Conservation (phyloP, 495 filamentous ascomycete genomes). For the Penicillium pancosmium region DNA sequence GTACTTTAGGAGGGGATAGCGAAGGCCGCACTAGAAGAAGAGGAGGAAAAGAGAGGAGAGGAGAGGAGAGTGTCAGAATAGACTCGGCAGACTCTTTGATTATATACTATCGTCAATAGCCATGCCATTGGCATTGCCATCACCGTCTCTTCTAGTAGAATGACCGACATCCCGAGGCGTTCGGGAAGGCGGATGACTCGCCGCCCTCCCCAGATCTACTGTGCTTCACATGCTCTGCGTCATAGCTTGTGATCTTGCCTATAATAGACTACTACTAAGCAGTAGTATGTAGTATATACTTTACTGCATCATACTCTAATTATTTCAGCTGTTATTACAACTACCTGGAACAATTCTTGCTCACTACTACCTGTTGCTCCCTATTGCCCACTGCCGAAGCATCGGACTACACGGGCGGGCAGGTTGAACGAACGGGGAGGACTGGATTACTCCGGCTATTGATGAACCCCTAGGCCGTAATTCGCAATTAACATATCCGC, state of each 20-base stretch:
- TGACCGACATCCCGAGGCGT: slow-evolving; percentile 32
- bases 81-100: slow-evolving; percentile 16
- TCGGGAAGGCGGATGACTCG: slow-evolving; percentile 33
- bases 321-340: neutral
- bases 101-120: slow-evolving; percentile 16
- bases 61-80: slow-evolving; percentile 1
- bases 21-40: neutral
- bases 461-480: slow-evolving; percentile 3
- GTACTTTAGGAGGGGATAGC: neutral
- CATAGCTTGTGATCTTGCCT: neutral
- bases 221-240: slow-evolving; percentile 9
- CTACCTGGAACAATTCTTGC: neutral
- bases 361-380: neutral
- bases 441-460: slow-evolving; percentile 20
- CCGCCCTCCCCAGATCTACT: slow-evolving; percentile 3
- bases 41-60: slow-evolving; percentile 7
- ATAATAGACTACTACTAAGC: neutral
- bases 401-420: neutral
- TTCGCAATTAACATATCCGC: slow-evolving; percentile 5
- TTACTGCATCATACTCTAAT: neutral
- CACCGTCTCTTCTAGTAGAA: neutral
- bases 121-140: neutral
- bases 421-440: neutral
- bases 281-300: neutral
- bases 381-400: neutral